Base-by-base conservation (phyloP, 768 basidiomycete species). In the Suillus plorans region DNA sequence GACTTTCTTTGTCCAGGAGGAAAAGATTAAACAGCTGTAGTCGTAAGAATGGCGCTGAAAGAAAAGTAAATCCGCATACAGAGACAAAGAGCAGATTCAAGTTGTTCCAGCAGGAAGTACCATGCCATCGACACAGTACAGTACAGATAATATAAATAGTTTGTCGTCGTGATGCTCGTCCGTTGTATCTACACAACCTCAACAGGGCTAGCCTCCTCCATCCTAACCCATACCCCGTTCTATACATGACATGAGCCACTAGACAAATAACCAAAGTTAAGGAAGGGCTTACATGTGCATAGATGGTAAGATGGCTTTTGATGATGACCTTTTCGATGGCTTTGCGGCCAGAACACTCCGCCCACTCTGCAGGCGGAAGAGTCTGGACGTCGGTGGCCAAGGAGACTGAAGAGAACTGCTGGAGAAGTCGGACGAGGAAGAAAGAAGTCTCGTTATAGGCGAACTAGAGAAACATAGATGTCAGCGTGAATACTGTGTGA, bases 401-500 rank as follows among this genome's bases (percentile, higher is more conserved):
- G 3, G 73, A 68, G 47, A 90, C 73, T 2, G 70, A 69, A 4
- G 80, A 80, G 73, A 87, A 88, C 12, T 72, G 71, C 70, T 90
- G 89, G 7, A 89, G 72, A 9, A 90, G 76, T 12, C 85, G 81
- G 55, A 86, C 79, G 52, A 90, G 79, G 74, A 89, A 82, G 74
- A 86, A 90, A 1, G 87, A 88, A 3, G 81, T 75, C 69, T 89
- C 86, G 65, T 88, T 81, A 73, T 89, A 89, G 6, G 89, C 88
- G 68, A 89, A 89, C 83, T 88, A 64, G 25, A 47, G 61, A 42
- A 64, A 41, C 28, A 67, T 59, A 62, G 59, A 64, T 2, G 61
- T 65, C 9, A 59, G 12, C 7, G 1, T 13, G 31, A 4, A 3
- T 50, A 62, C 37, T 31, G 34, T 22, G 61, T 20, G 5, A 49